Evolutionary conservation across 768 basidiomycete species (phyloP), one percentile per base, ranked within the genome.

Genomic region (Kwoniella shandongensis): DNA sequence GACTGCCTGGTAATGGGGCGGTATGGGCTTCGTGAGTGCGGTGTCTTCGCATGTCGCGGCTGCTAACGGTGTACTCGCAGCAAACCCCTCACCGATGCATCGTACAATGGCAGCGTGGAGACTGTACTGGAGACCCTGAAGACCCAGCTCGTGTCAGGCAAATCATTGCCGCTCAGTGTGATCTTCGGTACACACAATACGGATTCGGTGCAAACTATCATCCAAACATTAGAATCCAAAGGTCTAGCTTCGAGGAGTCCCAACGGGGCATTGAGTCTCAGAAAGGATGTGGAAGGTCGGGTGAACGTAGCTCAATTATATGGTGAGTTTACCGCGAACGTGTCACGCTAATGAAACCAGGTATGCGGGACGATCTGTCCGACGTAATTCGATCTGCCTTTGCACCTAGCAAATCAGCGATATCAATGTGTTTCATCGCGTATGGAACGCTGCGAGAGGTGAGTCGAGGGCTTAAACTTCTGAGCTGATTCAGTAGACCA

Each of bases 111-210:
- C 8, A 86, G 87, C 64, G 82, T 80, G 17, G 69, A 74, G 25
- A 45, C 83, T n/a, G 78, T 90, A 12, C 72, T 89, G 3, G 75
- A 72, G 10, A 79, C 80, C 0, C 78, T 89, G 38, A 79, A 79
- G 3, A 79, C 79, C 23, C 66, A 85, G n/a, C 54, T 62, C 51
- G 35, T 60, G 30, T 59, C 42, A 10, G 40, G 36, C 8, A 41
- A 49, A 1, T 13, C 13, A 23, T 20, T 46, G 23, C 75, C 74
- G 20, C 72, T 91, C 13, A 88, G 83, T 1, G 82, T 88, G 11
- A 76, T 91, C 2, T 90, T 93, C 61, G 90, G 86, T 1, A 91
- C 91, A 25, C 90, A 92, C 62, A 92, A 92, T 67, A 82, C 38
- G 36, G 22, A 38, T 23, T 51, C 50, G 2, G 50, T 51, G 36